Evolutionary conservation across 345 rosid genomes (phyloP).

Genomic region (Firmiana major): DNA sequence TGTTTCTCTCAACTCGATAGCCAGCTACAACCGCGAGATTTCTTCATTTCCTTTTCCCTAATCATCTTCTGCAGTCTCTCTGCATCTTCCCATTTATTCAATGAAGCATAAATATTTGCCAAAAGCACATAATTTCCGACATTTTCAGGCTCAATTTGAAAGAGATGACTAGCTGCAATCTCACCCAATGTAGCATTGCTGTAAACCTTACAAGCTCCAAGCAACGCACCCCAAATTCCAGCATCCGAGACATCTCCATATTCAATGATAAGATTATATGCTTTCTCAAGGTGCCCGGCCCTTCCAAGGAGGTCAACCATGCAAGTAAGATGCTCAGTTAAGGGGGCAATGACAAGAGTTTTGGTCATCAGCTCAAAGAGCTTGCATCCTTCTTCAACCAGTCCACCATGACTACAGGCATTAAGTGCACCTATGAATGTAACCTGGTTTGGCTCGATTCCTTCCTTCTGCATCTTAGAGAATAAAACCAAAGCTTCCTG

Average conservation of each 20-base stretch:
- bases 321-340: conserved; percentile 46
- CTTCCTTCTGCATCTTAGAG: conserved; percentile 42
- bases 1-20: conserved; percentile 16
- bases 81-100: conserved; percentile 48
- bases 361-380: conserved; percentile 40
- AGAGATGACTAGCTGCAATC: conserved; percentile 46
- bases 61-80: conserved; percentile 43
- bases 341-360: conserved; percentile 32
- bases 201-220: conserved; percentile 55
- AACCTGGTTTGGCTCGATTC: conserved; percentile 46
- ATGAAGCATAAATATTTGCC: conserved; percentile 54
- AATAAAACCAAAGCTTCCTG: conserved; percentile 39
- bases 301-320: conserved; percentile 57
- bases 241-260: conserved; percentile 31
- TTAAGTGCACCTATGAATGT: conserved; percentile 42
- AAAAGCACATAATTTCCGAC: conserved; percentile 51
- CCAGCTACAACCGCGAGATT: conserved; percentile 57
- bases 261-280: conserved; percentile 35
- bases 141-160: conserved; percentile 45
- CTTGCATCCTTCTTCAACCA: conserved; percentile 46
- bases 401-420: conserved; percentile 56
- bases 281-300: conserved; percentile 51
- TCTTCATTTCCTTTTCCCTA: conserved; percentile 30
- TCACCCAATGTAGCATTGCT: conserved; percentile 47
- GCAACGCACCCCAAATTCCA: conserved; percentile 55